Conservation (phyloP, 768 basidiomycete genomes). For the Leccinum variicolor region DNA sequence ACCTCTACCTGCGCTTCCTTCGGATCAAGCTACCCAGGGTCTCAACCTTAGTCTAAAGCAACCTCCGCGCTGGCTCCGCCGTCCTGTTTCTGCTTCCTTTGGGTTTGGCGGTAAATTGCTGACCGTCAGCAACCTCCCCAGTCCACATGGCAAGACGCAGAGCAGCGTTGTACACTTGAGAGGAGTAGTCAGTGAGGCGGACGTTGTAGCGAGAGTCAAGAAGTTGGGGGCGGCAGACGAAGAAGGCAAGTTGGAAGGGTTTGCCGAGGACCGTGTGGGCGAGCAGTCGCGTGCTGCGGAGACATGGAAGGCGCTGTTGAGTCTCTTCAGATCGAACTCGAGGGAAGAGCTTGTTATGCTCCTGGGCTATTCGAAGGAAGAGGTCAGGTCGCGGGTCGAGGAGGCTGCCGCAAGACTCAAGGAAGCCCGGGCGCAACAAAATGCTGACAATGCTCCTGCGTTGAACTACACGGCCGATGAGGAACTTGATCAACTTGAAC, state of each 20-base stretch:
- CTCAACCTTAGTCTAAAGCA: slow-evolving; percentile 81
- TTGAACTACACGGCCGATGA: slow-evolving; percentile 36
- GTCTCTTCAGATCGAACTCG: slow-evolving; percentile 85
- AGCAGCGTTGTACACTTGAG: slow-evolving; percentile 79
- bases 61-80: slow-evolving; percentile 94
- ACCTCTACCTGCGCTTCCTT: slow-evolving; percentile 41
- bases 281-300: slow-evolving; percentile 38
- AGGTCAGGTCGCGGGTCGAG: slow-evolving; percentile 73
- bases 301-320: slow-evolving; percentile 85
- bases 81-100: slow-evolving; percentile 77
- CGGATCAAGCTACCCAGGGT: slow-evolving; percentile 43
- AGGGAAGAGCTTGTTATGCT: slow-evolving; percentile 87
- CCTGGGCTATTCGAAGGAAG: slow-evolving; percentile 89
- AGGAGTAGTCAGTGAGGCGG: slow-evolving; percentile 71
- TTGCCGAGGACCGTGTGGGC: slow-evolving; percentile 58
- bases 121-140: slow-evolving; percentile 72
- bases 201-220: slow-evolving; percentile 70
- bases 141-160: slow-evolving; percentile 75
- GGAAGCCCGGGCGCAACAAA: slow-evolving; percentile 29
- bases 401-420: slow-evolving; percentile 80
- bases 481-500: slow-evolving; percentile 42
- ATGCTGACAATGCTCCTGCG: slow-evolving; percentile 26
- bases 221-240: slow-evolving; percentile 63
- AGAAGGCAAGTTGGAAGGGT: slow-evolving; percentile 52
- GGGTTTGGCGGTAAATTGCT: slow-evolving; percentile 91